Evolutionary conservation across 768 basidiomycete genomes (phyloP), one percentile per base, ranked within the genome.

Genomic region (Cubamyces lactineus): DNA sequence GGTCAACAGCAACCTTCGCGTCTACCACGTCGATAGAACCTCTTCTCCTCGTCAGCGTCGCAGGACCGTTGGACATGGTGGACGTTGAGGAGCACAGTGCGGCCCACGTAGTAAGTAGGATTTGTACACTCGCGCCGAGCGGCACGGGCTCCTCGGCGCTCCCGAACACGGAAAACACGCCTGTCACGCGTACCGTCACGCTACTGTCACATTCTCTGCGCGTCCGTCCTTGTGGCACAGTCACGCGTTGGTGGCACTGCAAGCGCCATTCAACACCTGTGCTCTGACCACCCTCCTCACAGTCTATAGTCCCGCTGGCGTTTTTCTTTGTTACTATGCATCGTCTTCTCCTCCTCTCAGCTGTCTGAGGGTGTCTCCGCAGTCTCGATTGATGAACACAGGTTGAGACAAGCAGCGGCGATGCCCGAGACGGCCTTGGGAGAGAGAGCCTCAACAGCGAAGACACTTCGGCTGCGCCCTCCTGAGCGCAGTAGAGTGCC

Each of bases 1-100:
- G 84, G 73, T 92, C 92, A 30, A 95, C 87, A 9, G 92, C 93
- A 60, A 86, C 84, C 71, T 92, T 92, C 59, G 92, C 89, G 74
- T 93, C 89, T 56, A 93, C 86, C 26, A 89, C 79, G 65, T 88
- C 86, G 53, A 89, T 80, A 8, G 89, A 86, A 42, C 74, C 76
- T 55, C 80, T 77, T 67, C 83, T 78, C 66, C 83, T 81, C 45
- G 56, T 51, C 53, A 59, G 28, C 34, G 21, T 30, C 19, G 65
- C 46, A 43, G 58, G 19, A 43, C 63, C 56, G 62, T 55, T 67
- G 50, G 67, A 67, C 57, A 65, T 66, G 66, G 40, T 57, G 60
- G 42, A 50, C 40, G 58, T 56, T 53, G 45, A 50, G 53, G 59
- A 60, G 53, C 49, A 45, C 34, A 34, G 48, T 48, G 24, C 51